Evolutionary conservation across 768 basidiomycete genomes (phyloP).

Genomic region (Tricholoma hemisulphureum): DNA sequence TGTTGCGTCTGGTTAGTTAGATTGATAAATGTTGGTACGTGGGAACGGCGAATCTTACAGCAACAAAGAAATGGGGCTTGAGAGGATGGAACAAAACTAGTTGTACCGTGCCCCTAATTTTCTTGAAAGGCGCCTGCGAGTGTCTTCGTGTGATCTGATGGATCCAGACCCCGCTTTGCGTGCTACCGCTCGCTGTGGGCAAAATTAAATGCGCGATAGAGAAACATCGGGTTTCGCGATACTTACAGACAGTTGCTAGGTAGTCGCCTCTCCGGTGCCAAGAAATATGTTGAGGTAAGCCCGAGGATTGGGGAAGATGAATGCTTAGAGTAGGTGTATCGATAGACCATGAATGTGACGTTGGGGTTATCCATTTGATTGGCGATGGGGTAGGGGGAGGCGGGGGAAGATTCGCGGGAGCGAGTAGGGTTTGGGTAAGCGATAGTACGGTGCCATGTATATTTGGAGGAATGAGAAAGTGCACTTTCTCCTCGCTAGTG

Average conservation of each 20-base stretch:
- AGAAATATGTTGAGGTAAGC: constrained; percentile 72
- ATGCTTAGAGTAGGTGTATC: constrained; percentile 62
- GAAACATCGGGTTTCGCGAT: constrained; percentile 1
- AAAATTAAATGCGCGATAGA: constrained; percentile 11
- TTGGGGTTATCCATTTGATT: constrained; percentile 65
- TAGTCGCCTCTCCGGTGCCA: constrained; percentile 98
- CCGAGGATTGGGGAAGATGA: constrained; percentile 62
- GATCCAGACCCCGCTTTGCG: constrained; percentile 88
- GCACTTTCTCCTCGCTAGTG: constrained; percentile 73
- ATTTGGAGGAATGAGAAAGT: constrained; percentile 80
- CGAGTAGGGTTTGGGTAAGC: constrained; percentile 60
- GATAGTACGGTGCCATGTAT: constrained; percentile 56
- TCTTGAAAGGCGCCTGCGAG: constrained; percentile 97
- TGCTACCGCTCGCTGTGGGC: constrained; percentile 56
- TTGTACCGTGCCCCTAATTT: constrained; percentile 88
- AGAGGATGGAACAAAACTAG: constrained; percentile 91
- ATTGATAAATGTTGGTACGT: constrained; percentile 10
- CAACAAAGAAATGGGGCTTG: constrained; percentile 96
- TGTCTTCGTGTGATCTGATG: constrained; percentile 92
- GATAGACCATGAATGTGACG: constrained; percentile 44
- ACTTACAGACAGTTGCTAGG: constrained; percentile 90
- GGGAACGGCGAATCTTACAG: constrained; percentile 53
- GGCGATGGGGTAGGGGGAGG: constrained; percentile 54
- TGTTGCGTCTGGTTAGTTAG: constrained; percentile 75
- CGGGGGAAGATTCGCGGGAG: constrained; percentile 63